Evolutionary conservation across 192 early-diverging fungal species (phyloP).

Genomic region (Coemansia sp.): DNA sequence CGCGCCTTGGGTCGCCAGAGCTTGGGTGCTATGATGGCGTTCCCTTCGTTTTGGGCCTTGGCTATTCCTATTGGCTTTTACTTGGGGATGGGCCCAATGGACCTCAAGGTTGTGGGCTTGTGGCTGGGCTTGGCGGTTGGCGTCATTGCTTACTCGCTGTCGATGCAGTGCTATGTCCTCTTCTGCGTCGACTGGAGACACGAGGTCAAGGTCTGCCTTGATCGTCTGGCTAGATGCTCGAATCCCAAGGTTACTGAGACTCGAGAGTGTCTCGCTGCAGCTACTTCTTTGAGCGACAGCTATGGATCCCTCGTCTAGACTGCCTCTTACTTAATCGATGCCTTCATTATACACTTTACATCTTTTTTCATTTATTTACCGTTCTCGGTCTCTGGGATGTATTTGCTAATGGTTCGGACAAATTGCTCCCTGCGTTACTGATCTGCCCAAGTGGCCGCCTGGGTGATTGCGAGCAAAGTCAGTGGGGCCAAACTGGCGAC

Average conservation of each 20-base stretch:
- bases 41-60: slow-evolving; percentile 56
- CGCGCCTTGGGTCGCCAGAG: slow-evolving; percentile 57
- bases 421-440: neutral
- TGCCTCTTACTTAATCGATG: neutral
- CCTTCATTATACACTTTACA: neutral
- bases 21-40: slow-evolving; percentile 51
- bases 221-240: slow-evolving; percentile 14
- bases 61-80: slow-evolving; percentile 56
- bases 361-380: neutral
- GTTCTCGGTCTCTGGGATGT: neutral
- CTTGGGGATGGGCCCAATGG: slow-evolving; percentile 49
- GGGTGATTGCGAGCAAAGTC: slow-evolving; percentile 49
- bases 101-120: slow-evolving; percentile 56
- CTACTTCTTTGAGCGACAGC: neutral
- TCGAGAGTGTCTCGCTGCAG: neutral
- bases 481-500: slow-evolving; percentile 13
- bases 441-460: slow-evolving; percentile 28
- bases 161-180: slow-evolving; percentile 37
- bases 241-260: slow-evolving; percentile 4
- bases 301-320: slow-evolving; percentile 11
- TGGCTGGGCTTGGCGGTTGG: slow-evolving; percentile 61
- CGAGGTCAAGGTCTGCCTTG: slow-evolving; percentile 44
- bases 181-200: slow-evolving; percentile 47
- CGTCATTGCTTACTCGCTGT: slow-evolving; percentile 32
- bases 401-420: neutral